Evolutionary conservation across 345 rosid genomes (phyloP).

Genomic region (Populus davidiana): DNA sequence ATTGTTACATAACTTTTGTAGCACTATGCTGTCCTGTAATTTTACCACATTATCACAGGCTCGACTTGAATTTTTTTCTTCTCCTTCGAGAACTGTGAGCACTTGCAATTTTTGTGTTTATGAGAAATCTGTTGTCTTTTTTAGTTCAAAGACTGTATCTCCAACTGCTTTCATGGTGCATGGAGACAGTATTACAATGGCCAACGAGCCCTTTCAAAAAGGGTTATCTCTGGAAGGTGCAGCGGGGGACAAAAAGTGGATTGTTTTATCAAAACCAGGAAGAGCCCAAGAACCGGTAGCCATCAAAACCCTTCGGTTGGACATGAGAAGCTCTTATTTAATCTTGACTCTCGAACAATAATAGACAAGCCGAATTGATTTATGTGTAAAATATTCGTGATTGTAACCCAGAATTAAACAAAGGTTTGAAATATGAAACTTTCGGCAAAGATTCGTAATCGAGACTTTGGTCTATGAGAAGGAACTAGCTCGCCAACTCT

Average conservation of each 20-base stretch:
- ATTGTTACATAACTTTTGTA: constrained; percentile 9
- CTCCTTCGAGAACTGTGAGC: not conserved
- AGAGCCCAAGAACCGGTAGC: not conserved
- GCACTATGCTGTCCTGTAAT: not conserved
- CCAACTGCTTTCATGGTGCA: not conserved
- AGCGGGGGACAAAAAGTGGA: constrained; percentile 24
- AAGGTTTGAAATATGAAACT: not conserved
- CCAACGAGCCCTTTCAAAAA: constrained; percentile 8
- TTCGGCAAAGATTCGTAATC: not conserved
- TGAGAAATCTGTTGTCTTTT: not conserved
- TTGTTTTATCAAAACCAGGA: not conserved
- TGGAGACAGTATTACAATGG: not conserved
- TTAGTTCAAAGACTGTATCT: not conserved
- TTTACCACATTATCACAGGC: not conserved
- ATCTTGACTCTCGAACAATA: not conserved
- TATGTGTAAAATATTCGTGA: not conserved
- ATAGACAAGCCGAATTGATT: not conserved
- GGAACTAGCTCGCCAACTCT: not conserved
- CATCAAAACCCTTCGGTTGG: constrained; percentile 1
- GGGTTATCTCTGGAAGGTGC: not conserved
- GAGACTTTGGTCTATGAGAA: not conserved
- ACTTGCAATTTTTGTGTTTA: not conserved
- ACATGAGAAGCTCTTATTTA: not conserved
- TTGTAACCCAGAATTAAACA: constrained; percentile 1
- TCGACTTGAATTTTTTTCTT: not conserved